Base-by-base conservation (phyloP, 2,329 filamentous ascomycete genomes). In the Apiospora rasikravindrae region DNA sequence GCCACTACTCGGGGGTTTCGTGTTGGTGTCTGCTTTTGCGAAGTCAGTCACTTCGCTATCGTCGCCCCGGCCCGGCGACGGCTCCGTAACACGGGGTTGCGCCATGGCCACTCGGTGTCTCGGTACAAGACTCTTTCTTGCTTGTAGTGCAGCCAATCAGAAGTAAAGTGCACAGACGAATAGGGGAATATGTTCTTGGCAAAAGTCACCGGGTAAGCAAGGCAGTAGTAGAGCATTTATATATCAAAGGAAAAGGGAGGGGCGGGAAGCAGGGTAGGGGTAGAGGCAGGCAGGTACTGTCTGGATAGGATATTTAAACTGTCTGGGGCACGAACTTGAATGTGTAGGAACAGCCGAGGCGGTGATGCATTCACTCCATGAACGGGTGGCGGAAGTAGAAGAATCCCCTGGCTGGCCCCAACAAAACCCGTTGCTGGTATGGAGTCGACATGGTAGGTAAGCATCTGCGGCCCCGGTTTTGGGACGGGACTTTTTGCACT, bases 131-230 rank as follows among this genome's bases (percentile, higher is more conserved):
- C 45, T 44, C 42, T 68, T 67, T 26, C 40, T 42, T 24, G 40
- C n/a, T 45, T 40, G 13, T 14, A 42, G 13, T 11, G 66, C n/a
- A n/a, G n/a, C 67, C 67, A 69, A 69, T 69, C 67, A 69, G 33
- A 53, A 16, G 67, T 4, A 22, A 33, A 47, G 8, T n/a, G n/a
- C 19, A 37, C 29, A 33, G 19, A 37, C 53, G 10, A 61, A 61
- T 61, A 37, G 16, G 53, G 26, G n/a, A 37, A 11, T 61, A 4
- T 37, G 16, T 2, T 61, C 53, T 61, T 61, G 53, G 53, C 53
- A 61, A 61, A 22, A 11, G 16, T 2, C 37, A 22, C 22, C 14
- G 5, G 24, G 19, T 19, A 10, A 33, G 51, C 26, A 57, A 8
- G 51, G 51, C 22, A 40, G 19, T 64, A 33, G 19, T 64, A 13